phyloP scores from a whole-genome alignment of 257 asterid species.

The Rauvolfia tetraphylla region DNA sequence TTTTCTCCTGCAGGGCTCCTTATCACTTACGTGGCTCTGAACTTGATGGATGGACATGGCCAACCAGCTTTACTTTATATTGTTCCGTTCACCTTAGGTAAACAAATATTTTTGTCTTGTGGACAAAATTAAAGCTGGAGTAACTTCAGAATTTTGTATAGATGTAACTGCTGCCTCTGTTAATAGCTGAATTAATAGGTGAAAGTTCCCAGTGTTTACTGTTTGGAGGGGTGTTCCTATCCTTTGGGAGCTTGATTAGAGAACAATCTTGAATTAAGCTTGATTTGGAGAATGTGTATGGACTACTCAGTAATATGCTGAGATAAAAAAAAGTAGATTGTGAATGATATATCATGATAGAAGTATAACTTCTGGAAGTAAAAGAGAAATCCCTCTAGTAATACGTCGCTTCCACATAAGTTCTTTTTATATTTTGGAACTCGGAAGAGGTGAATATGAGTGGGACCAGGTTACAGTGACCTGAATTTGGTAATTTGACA shows the following conservation, averaged over 20 bases:
- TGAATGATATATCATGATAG: background rate
- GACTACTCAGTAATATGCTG: background rate
- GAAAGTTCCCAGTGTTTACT: background rate
- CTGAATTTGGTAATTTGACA: background rate
- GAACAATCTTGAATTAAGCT: background rate
- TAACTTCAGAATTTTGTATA: background rate
- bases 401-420: background rate
- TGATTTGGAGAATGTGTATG: background rate
- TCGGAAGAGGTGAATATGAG: background rate
- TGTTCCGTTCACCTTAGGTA: slow-evolving; percentile 96
- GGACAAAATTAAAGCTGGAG: background rate
- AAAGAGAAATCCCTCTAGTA: background rate
- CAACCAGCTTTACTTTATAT: slow-evolving; percentile 98
- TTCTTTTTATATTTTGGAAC: background rate
- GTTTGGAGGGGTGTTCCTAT: background rate
- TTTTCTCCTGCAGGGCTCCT: slow-evolving; percentile 62
- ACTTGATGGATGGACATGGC: slow-evolving; percentile 96
- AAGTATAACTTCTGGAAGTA: background rate
- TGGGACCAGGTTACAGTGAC: background rate
- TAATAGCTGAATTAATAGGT: background rate
- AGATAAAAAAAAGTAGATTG: background rate
- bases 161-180: background rate
- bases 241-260: background rate
- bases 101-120: slow-evolving; percentile 8
- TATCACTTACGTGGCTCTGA: slow-evolving; percentile 82